These are phyloP conservation scores for Dimargaris cristalligena DNA, from an alignment of 192 early-diverging fungal genomes.

Conservation along the genomic window DNA sequence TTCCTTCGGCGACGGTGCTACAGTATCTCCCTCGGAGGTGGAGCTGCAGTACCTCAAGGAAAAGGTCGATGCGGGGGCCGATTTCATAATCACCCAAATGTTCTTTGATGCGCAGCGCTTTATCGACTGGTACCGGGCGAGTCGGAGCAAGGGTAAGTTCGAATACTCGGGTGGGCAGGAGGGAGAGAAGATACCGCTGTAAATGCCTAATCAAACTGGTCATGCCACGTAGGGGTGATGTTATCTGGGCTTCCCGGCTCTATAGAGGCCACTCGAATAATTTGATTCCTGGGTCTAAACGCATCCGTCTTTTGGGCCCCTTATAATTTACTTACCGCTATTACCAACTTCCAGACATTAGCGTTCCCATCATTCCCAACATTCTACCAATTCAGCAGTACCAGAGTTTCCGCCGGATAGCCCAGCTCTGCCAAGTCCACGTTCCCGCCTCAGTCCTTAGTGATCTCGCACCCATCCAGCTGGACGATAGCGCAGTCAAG, in stretches of 20 bases:
- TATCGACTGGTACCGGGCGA: conserved; percentile 55
- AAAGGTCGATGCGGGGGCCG: conserved; percentile 85
- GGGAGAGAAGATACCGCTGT: too few species aligned
- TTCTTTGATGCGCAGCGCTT: conserved; percentile 78
- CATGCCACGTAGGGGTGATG: too few species aligned
- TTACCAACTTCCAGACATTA: too few species aligned
- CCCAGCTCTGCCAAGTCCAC: conserved; percentile 59
- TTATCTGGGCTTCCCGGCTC: too few species aligned
- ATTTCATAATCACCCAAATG: conserved; percentile 89
- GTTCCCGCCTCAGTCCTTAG: conserved; percentile 61
- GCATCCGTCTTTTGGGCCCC: too few species aligned
- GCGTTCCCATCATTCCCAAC: conserved; percentile 70
- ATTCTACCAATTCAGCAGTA: conserved; percentile 93
- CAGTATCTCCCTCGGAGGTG: conserved; percentile 14
- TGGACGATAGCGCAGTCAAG: conserved; percentile 91
- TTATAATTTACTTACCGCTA: too few species aligned
- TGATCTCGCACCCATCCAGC: conserved; percentile 80
- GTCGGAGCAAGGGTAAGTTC: conserved; percentile 44
- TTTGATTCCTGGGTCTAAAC: too few species aligned
- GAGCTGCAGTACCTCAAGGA: conserved; percentile 67
- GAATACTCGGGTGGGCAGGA: too few species aligned
- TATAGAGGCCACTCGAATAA: too few species aligned
- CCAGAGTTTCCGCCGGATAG: conserved; percentile 75
- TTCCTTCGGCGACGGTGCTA: background rate
- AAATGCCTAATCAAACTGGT: too few species aligned